phyloP scores from a whole-genome alignment of 768 basidiomycete species.

The Pleurotus platypus region DNA sequence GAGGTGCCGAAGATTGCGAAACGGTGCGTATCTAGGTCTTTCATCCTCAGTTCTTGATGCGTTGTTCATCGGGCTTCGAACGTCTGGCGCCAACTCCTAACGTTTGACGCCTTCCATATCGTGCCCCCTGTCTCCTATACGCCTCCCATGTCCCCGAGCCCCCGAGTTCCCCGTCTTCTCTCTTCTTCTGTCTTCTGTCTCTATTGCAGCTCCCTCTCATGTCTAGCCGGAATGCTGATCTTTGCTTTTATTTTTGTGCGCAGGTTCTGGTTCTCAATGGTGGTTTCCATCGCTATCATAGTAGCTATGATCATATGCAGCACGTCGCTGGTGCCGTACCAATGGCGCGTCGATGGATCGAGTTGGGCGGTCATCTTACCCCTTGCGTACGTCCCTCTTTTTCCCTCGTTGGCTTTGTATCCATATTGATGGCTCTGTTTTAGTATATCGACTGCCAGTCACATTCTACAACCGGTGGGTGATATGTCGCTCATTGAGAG shows the following conservation, averaged over 20 bases:
- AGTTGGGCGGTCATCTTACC: slow-evolving; percentile 80
- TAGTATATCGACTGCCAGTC: slow-evolving; percentile 61
- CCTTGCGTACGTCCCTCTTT: slow-evolving; percentile 37
- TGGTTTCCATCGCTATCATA: slow-evolving; percentile 52
- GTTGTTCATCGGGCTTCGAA: too few relatives aligned
- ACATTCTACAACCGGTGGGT: slow-evolving; percentile 69
- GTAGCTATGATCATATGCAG: slow-evolving; percentile 52
- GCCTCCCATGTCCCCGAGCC: too few relatives aligned
- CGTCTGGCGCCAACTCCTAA: too few relatives aligned
- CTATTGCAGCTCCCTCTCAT: neutral
- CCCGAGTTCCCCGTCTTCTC: too few relatives aligned
- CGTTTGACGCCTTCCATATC: too few relatives aligned
- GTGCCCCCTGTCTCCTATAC: too few relatives aligned
- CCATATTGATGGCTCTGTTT: slow-evolving; percentile 36
- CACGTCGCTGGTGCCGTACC: slow-evolving; percentile 43
- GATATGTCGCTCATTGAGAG: neutral
- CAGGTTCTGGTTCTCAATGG: slow-evolving; percentile 56
- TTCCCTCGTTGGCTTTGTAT: slow-evolving; percentile 14
- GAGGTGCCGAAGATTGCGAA: slow-evolving; percentile 83
- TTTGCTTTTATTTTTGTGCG: slow-evolving; percentile 28
- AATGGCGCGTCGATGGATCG: slow-evolving; percentile 53
- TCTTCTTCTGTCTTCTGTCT: too few relatives aligned
- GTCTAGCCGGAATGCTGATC: slow-evolving; percentile 16
- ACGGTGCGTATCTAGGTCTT: slow-evolving; percentile 43
- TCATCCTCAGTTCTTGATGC: too few relatives aligned